These are phyloP conservation scores for Cyphellophora attinorum DNA, from an alignment of 2,329 filamentous ascomycete genomes.

Conservation along the genomic window DNA sequence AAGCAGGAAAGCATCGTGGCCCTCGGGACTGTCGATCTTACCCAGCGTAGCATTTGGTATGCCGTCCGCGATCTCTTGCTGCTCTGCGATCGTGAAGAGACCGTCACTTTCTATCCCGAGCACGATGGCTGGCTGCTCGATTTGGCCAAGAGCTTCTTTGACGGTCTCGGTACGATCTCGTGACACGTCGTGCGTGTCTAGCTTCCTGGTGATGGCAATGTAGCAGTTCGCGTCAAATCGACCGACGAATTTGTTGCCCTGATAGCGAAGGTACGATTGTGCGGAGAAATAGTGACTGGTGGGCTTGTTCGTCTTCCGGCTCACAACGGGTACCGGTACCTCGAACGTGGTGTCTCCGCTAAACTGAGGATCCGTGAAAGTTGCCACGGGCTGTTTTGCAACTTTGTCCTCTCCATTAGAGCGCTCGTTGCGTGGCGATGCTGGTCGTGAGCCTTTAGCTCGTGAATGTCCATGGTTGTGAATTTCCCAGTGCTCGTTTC, in stretches of 20 bases:
- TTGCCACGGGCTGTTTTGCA: slow-evolving; percentile 19
- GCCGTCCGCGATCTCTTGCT: slow-evolving; percentile 77
- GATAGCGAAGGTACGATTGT: slow-evolving; percentile 93
- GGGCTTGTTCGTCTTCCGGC: slow-evolving; percentile 18
- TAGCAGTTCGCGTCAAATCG: slow-evolving; percentile 98
- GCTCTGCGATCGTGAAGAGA: slow-evolving; percentile 93
- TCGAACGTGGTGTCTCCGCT: slow-evolving; percentile 51
- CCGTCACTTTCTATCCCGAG: slow-evolving; percentile 93
- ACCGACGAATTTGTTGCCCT: slow-evolving; percentile 91
- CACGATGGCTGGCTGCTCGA: slow-evolving; percentile 82
- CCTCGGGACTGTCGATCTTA: slow-evolving; percentile 87
- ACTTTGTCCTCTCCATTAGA: slow-evolving; percentile 2
- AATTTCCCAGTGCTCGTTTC: slow-evolving; percentile 66
- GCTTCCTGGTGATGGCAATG: slow-evolving; percentile 94
- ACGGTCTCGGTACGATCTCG: slow-evolving; percentile 57
- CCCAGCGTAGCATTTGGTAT: slow-evolving; percentile 70
- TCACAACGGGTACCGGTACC: slow-evolving; percentile 27
- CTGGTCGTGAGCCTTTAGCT: slow-evolving; percentile 43
- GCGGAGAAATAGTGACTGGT: slow-evolving; percentile 88
- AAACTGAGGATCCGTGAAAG: slow-evolving; percentile 58
- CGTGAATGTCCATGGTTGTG: slow-evolving; percentile 73
- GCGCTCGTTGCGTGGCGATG: slow-evolving; percentile 22
- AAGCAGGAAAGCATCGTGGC: slow-evolving; percentile 89
- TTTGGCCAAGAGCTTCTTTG: slow-evolving; percentile 65
- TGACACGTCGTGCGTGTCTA: slow-evolving; percentile 94